Evolutionary conservation across 345 rosid genomes (phyloP), one percentile per base, ranked within the genome.

Genomic region (Pseudoturritis turrita): DNA sequence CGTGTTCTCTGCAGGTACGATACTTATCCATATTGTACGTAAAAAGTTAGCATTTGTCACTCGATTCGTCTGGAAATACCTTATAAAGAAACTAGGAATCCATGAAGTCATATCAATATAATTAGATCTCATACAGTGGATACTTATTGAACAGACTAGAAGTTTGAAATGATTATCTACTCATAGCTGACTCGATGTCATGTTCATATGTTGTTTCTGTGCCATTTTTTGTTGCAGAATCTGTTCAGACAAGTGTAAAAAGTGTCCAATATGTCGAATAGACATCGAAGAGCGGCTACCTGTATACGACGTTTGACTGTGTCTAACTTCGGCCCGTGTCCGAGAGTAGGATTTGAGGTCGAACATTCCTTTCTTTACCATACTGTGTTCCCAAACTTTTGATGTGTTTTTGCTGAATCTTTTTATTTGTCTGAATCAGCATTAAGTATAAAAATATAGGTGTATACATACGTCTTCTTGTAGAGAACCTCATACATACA

Each of bases 181-280:
- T n/a, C 72, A 25, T 36, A 45, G 10, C 44, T 13, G 23, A 39
- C 44, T 57, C 57, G 9, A 5, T 41, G 45, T 44, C 69, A 41
- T 29, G 23, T 8, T 31, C 55, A 68, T 63, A 52, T n/a, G 44
- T 66, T 17, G 47, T 23, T 65, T 68, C 13, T 26, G 25, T 55
- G 71, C 45, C 56, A 50, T 18, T 46, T 55, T 21, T 51, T 41
- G 47, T 56, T 43, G 82, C 96, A 95, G 99, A 73, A 60, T 72
- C 59, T 95, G 99, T 83, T 88, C 85, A 18, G 94, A 81, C 75
- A 95, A 86, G 84, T 95, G 99, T 77, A 87, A 82, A 70, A 89
- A 85, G 72, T 95, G 99, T 75, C 99, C 99, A 2, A 84, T 91
- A 44, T 95, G 99, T 80, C 90, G 97, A 11, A 62, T 84, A 61